A percentile compares a stretch with the other conserved stretches of the same genome.
Evolutionary conservation across 257 asterid species (phyloP).

Genomic region (Solanum habrochaites): DNA sequence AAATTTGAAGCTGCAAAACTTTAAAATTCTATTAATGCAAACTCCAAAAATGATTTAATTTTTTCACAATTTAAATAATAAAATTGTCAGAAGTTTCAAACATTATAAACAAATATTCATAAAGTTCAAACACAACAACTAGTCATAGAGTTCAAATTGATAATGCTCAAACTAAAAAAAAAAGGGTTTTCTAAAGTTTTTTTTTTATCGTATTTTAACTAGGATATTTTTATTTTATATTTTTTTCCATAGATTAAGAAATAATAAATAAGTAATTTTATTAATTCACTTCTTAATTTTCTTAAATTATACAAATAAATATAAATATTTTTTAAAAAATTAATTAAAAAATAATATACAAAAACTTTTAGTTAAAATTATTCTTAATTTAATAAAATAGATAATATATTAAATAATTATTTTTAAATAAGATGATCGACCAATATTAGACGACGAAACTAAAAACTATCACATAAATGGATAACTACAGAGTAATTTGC

Average conservation of each 20-base stretch:
- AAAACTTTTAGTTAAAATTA: too few species aligned
- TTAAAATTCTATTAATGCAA: background rate
- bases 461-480: background rate
- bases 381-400: too few species aligned
- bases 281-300: too few species aligned
- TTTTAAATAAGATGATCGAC: rapidly evolving
- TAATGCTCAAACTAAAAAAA: background rate
- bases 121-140: background rate
- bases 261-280: too few species aligned
- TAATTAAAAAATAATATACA: too few species aligned
- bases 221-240: too few species aligned
- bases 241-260: background rate
- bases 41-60: background rate
- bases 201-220: too few species aligned
- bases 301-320: too few species aligned
- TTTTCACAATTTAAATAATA: background rate
- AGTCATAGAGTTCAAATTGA: background rate
- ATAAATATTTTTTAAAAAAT: background rate
- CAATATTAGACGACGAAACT: too few species aligned
- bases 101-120: background rate
- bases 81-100: background rate
- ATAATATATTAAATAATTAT: too few species aligned
- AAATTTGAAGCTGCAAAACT: background rate
- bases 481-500: background rate
- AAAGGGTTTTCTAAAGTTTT: background rate